Percentiles rank a stretch among this genome's conserved stretches.
Conservation (phyloP, 768 basidiomycete species). For the Boletus subparvulus region DNA sequence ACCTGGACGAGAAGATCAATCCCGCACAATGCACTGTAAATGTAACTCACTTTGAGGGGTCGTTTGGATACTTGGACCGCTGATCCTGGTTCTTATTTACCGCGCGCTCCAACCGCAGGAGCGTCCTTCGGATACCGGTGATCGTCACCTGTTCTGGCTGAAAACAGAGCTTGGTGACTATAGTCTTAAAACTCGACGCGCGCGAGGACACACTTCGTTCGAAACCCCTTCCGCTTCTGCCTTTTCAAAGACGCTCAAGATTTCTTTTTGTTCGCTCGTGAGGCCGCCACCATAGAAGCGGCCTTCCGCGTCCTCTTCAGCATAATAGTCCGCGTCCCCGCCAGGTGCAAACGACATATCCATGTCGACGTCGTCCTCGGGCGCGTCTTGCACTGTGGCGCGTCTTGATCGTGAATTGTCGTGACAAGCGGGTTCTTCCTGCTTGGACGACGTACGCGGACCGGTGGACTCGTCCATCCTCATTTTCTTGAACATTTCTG, state of each 20-base stretch:
- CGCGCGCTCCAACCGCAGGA: slow-evolving; percentile 83
- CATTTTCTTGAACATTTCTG: slow-evolving; percentile 83
- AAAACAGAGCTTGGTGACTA: slow-evolving; percentile 6
- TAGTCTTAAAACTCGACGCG: background rate
- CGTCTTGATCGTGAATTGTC: slow-evolving; percentile 35
- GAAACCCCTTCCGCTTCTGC: slow-evolving; percentile 60
- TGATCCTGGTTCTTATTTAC: slow-evolving; percentile 95
- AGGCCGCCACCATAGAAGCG: slow-evolving; percentile 94
- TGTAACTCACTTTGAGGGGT: slow-evolving; percentile 76
- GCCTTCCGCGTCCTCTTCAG: slow-evolving; percentile 89
- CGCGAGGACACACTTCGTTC: slow-evolving; percentile 58
- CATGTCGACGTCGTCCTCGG: slow-evolving; percentile 28
- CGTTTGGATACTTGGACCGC: slow-evolving; percentile 90
- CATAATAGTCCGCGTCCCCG: slow-evolving; percentile 87
- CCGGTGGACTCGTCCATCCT: slow-evolving; percentile 45
- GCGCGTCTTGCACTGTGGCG: slow-evolving; percentile 60
- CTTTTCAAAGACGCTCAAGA: slow-evolving; percentile 90
- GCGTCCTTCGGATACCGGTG: slow-evolving; percentile 65
- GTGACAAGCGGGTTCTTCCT: slow-evolving; percentile 7
- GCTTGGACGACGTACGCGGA: slow-evolving; percentile 9
- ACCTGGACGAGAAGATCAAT: slow-evolving; percentile 49
- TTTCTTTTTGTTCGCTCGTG: slow-evolving; percentile 90
- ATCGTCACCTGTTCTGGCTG: slow-evolving; percentile 70
- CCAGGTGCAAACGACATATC: slow-evolving; percentile 71
- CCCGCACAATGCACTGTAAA: background rate